Evolutionary conservation across 768 basidiomycete species (phyloP), one percentile per base, ranked within the genome.

Genomic region (Lepiota brunneoincarnata): DNA sequence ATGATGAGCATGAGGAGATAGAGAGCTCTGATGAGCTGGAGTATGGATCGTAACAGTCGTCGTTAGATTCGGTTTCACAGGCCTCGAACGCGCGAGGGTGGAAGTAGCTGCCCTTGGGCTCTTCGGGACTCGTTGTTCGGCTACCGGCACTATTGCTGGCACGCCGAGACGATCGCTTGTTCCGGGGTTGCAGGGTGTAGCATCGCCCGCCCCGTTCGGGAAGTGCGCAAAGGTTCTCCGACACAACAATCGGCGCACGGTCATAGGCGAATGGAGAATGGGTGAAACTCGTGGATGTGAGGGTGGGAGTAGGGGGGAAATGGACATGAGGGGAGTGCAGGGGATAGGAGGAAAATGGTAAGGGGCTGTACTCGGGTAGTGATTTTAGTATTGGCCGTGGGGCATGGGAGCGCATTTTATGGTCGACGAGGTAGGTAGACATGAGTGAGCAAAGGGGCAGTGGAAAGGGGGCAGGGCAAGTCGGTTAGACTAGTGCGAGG

Each of bases 261-360:
- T 92, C 89, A 67, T 91, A 92, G 0, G 71, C 72, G 18, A 73
- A 63, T 1, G 86, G 70, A 0, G 89, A 87, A 63, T 91, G 82
- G 5, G 87, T 82, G 44, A 74, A 73, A 55, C 76, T 80, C 6
- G 77, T 84, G 36, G 80, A 78, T 57, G 69, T 65, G 75, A 88
- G 52, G 68, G 77, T 59, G 67, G 76, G 69, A 2, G 75, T 73
- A 11, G 73, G 69, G 31, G 75, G 75, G 55, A 74, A 72, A 51
- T 75, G 72, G 55, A 74, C 69, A 64, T 72, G 73, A 14, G 71
- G 72, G 4, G 72, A 72, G 51, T 69, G 60, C 46, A 64, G 59
- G 17, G 64, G 63, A 43, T 58, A 63, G 14, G 64, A 72, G 57
- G 69, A 69, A 69, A 69, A 81, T 43, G 74, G 76, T 55, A 77